Evolutionary conservation across 305 asterid genomes (phyloP).

Genomic region (Rubia tinctorum): DNA sequence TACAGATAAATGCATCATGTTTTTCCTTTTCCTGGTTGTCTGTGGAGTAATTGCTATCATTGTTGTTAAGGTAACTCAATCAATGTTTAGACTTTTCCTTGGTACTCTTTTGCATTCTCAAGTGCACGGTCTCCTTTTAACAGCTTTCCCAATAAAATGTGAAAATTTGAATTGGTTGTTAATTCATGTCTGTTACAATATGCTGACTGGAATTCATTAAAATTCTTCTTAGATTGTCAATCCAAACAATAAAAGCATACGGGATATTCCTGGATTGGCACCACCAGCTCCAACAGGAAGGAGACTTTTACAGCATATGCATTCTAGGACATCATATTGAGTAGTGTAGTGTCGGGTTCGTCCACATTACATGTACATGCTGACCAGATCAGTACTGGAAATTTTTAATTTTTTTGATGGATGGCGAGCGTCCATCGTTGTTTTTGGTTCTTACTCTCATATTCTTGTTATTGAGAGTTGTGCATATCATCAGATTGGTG

Average conservation of each 20-base stretch:
- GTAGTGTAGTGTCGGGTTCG: slow-evolving; percentile 12
- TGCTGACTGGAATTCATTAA: slow-evolving; percentile 16
- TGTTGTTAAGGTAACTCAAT: slow-evolving; percentile 71
- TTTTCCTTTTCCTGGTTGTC: slow-evolving; percentile 88
- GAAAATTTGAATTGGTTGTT: background rate
- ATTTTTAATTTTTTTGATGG: background rate
- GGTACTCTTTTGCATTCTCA: background rate
- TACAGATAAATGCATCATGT: slow-evolving; percentile 98
- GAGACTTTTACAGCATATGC: slow-evolving; percentile 57
- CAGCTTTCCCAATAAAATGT: background rate
- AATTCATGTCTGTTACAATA: background rate
- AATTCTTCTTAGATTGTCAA: slow-evolving; percentile 56
- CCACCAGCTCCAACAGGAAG: slow-evolving; percentile 93
- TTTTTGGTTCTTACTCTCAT: slow-evolving; percentile 9
- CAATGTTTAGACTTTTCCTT: background rate
- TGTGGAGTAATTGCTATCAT: slow-evolving; percentile 95
- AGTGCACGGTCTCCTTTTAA: background rate
- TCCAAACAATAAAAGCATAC: slow-evolving; percentile 78
- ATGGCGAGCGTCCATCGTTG: slow-evolving; percentile 17
- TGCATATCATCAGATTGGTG: slow-evolving; percentile 40
- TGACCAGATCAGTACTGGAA: slow-evolving; percentile 14
- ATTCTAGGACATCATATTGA: slow-evolving; percentile 30
- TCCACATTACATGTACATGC: background rate
- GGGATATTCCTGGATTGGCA: slow-evolving; percentile 96
- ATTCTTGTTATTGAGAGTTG: slow-evolving; percentile 33